A percentile compares a stretch with the other conserved stretches of the same genome.
Conservation (phyloP, 768 basidiomycete genomes). For the Tricholoma terreum region DNA sequence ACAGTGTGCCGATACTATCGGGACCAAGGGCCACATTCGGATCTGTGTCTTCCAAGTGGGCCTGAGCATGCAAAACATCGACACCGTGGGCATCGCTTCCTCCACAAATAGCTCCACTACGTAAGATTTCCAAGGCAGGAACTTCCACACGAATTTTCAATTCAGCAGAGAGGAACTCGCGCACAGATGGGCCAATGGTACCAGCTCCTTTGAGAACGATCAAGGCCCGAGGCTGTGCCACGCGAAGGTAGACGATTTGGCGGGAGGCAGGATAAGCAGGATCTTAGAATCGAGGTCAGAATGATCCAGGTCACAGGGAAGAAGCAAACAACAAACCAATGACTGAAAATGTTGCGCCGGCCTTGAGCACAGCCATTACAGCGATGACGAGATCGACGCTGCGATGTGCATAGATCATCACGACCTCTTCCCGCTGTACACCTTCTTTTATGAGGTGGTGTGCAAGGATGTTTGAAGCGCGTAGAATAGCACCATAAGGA, state of each 20-base stretch:
- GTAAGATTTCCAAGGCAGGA: slow-evolving; percentile 76
- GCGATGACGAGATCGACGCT: slow-evolving; percentile 96
- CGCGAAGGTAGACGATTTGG: slow-evolving; percentile 89
- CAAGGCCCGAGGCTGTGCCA: slow-evolving; percentile 88
- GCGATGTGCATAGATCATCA: slow-evolving; percentile 96
- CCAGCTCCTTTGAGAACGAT: slow-evolving; percentile 92
- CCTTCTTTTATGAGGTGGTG: slow-evolving; percentile 87
- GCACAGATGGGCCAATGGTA: slow-evolving; percentile 70
- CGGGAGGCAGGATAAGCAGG: slow-evolving; percentile 94
- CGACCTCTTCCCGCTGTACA: slow-evolving; percentile 89
- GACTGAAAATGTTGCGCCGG: slow-evolving; percentile 95
- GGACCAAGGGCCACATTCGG: slow-evolving; percentile 88
- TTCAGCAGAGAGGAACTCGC: slow-evolving; percentile 75
- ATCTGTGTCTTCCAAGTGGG: slow-evolving; percentile 60
- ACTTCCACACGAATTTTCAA: slow-evolving; percentile 88
- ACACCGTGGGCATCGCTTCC: slow-evolving; percentile 42
- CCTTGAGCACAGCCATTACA: slow-evolving; percentile 94
- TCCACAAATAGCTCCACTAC: slow-evolving; percentile 62
- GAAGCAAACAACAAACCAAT: slow-evolving; percentile 60
- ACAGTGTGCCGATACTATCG: slow-evolving; percentile 90
- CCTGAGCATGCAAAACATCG: slow-evolving; percentile 62
- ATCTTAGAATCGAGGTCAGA: slow-evolving; percentile 47
- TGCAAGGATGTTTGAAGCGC: slow-evolving; percentile 84
- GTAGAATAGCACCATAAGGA: slow-evolving; percentile 78
- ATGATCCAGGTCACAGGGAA: neutral